Base-by-base conservation (phyloP, 2,329 filamentous ascomycete genomes). In the Epichloe uncinata region DNA sequence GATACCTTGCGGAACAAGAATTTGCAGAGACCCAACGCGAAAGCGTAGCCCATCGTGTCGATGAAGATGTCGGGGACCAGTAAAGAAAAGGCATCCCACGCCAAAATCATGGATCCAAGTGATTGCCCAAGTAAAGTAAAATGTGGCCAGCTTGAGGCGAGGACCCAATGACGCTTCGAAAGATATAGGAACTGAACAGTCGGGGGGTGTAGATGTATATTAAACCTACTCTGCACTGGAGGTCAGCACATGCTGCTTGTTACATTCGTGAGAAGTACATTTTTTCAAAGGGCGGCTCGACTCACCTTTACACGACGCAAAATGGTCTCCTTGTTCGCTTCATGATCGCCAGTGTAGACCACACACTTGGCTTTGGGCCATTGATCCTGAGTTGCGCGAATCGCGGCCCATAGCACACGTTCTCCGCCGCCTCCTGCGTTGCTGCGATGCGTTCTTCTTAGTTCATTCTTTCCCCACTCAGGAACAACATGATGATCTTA, bases 11-110 rank as follows among this genome's bases (percentile, higher is more conserved):
- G 84, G 62, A 97, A 97, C 22, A 97, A 73, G 55, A 85, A 77
- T 62, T 89, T 93, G 66, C 77, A 85, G 3, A 96, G 73, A 8
- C 87, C 88, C 11, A 95, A 77, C 0, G 86, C 79, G 63, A 97
- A 98, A 26, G 91, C 89, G 61, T 96, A 98, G 54, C 93, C 93
- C 90, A 98, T 96, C 2, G 93, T 98, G 63, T 98, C 93, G 58
- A 98, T 75, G 64, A 97, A 95, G 48, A 97, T 78, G 64, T 98
- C 93, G 0, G 93, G 93, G 0, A 91, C 86, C 3, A 97, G 75
- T 3, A 96, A 78, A n/a, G 80, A 84, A 64, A 98, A 93, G 11
- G 91, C 91, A 61, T 98, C 91, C 74, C 87, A 93, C 26, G 86
- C 90, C 49, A 98, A 74, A 30, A 95, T 64, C 43, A 98, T 63